Evolutionary conservation across 2,329 filamentous ascomycete genomes (phyloP).

Genomic region (Colletotrichum orchidophilum): DNA sequence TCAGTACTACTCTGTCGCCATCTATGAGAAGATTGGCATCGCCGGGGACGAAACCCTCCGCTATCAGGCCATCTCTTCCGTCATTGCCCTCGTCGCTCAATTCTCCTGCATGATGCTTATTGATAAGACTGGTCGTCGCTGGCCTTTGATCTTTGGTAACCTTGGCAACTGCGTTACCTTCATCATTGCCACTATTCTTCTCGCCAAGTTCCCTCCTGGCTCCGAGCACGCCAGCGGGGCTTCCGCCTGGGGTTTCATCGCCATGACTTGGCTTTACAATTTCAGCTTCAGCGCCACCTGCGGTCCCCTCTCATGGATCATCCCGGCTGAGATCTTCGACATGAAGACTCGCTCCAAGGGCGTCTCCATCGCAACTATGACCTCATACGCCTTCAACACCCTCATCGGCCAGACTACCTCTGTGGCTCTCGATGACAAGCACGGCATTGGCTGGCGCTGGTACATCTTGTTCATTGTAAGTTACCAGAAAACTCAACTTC

Average conservation of each 20-base stretch:
- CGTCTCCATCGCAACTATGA: slow-evolving; percentile 79
- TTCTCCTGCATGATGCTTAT: slow-evolving; percentile 74
- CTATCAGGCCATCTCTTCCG: slow-evolving; percentile 79
- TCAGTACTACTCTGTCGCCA: slow-evolving; percentile 76
- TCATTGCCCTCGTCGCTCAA: slow-evolving; percentile 76
- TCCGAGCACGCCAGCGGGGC: slow-evolving; percentile 45
- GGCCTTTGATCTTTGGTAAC: slow-evolving; percentile 78
- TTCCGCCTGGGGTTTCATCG: slow-evolving; percentile 79
- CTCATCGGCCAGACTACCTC: slow-evolving; percentile 77
- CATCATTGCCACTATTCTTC: slow-evolving; percentile 69
- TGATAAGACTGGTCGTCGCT: slow-evolving; percentile 75
- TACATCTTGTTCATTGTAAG: slow-evolving; percentile 56
- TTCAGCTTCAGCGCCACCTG: slow-evolving; percentile 78
- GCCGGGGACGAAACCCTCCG: slow-evolving; percentile 70
- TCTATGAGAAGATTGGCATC: slow-evolving; percentile 77
- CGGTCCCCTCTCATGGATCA: slow-evolving; percentile 70
- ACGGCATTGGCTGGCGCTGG: slow-evolving; percentile 56
- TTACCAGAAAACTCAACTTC: neutral
- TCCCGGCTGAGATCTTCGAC: slow-evolving; percentile 80
- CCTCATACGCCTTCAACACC: slow-evolving; percentile 78
- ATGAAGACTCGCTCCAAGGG: slow-evolving; percentile 79
- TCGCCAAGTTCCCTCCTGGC: slow-evolving; percentile 67
- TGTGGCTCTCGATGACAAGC: slow-evolving; percentile 55
- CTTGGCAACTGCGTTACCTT: slow-evolving; percentile 77
- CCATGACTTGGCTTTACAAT: slow-evolving; percentile 81